Base-by-base conservation (phyloP, 768 basidiomycete genomes). In the Pleurotus salmoneostramineus region DNA sequence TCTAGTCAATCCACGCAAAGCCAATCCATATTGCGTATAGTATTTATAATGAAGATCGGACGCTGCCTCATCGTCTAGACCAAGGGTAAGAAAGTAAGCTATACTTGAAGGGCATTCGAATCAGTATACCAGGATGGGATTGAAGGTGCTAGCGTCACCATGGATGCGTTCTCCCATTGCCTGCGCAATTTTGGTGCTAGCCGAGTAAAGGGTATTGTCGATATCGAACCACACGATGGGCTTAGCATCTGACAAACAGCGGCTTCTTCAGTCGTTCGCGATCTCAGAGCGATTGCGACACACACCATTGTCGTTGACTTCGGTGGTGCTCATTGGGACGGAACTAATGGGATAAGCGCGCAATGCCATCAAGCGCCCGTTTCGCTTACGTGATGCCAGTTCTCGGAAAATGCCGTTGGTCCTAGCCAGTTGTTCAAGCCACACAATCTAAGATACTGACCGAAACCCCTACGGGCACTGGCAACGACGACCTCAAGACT, bases 141-240 rank as follows among this genome's bases (percentile, higher is more conserved):
- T 21, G 4, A 42, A 12, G 21, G 14, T 21, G 46, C 15, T 15
- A 40, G 49, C 33, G 40, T 42, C 63, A 87, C 92, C 83, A 64
- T 92, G 90, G 51, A 93, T 93, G 52, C 83, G 82, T 60, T 84
- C 70, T 10, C 87, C 85, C 93, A 95, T 93, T 14, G 82, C 85
- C 60, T 89, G 83, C 3, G 87, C 84, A 54, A 94, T 90, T 68
- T 79, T 84, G 15, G 84, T 76, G 63, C 81, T 86, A 0, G 89
- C 83, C 6, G 91, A 89, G 69, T 94, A 95, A 12, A 95, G 78
- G 2, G 91, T 93, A 64, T 95, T 93, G 71, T 94, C 93, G 58
- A 94, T 91, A 66, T 93, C 92, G 60, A 94, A 83, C 82, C 86
- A 93, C 51, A 91, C 77, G 50, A 92, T 71, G 60, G 70, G 70